Evolutionary conservation across 176 grass and related monocot species (phyloP).

Genomic region (Hordeum marinum): DNA sequence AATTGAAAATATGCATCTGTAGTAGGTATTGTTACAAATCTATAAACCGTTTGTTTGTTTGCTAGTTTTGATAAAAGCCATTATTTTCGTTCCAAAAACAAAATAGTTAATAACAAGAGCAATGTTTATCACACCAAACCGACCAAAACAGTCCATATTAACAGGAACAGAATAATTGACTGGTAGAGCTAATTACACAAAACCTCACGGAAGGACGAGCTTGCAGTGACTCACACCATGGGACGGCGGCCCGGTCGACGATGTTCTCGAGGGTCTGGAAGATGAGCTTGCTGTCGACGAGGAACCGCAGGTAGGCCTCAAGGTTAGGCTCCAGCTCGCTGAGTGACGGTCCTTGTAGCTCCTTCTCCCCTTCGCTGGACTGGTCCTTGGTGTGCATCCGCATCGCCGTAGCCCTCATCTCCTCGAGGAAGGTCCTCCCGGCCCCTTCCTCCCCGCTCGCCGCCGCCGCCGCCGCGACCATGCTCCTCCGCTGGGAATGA

Average conservation of each 20-base stretch:
- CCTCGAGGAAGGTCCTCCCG: conserved; percentile 68
- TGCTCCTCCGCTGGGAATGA: conserved; percentile 18
- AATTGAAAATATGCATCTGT: neutral
- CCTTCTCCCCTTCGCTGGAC: conserved; percentile 78
- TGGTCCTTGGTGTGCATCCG: conserved; percentile 87
- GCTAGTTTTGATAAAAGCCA: neutral
- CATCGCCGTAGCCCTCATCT: conserved; percentile 88
- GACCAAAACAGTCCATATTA: neutral
- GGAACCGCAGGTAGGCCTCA: conserved; percentile 70
- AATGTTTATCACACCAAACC: neutral
- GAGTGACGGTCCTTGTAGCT: conserved; percentile 52
- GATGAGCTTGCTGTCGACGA: conserved; percentile 89
- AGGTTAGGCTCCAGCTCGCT: conserved; percentile 61
- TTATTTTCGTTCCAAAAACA: neutral
- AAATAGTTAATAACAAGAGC: neutral
- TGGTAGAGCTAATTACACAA: neutral
- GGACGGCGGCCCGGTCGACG: conserved; percentile 53
- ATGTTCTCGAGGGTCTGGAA: conserved; percentile 77
- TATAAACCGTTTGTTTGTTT: neutral
- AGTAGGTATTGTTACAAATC: neutral
- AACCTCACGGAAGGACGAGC: neutral
- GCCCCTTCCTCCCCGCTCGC: conserved; percentile 16
- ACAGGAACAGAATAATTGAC: neutral
- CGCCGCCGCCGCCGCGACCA: neutral
- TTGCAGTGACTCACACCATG: conserved; percentile 62